phyloP scores from a whole-genome alignment of 2,329 filamentous ascomycete species.

The Neofusicoccum sp. region DNA sequence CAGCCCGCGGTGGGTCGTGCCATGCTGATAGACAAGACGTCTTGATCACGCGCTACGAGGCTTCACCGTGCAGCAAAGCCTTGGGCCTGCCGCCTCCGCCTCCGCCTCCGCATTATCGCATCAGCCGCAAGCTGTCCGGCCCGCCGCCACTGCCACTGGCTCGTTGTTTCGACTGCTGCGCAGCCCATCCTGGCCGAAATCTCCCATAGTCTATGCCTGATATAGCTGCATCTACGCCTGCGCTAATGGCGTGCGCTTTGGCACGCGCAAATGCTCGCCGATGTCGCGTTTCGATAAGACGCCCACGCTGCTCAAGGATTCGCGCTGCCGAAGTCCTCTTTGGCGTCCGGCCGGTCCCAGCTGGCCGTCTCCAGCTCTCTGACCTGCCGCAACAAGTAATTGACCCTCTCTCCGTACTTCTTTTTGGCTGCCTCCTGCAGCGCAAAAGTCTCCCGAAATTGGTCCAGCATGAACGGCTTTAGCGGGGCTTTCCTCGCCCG shows the following conservation, averaged over 20 bases:
- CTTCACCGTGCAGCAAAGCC: conserved; percentile 3
- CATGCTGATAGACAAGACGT: conserved; percentile 8
- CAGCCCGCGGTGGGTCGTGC: conserved; percentile 5
- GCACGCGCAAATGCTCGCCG: neutral
- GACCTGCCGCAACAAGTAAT: conserved; percentile 58
- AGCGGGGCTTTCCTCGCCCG: conserved; percentile 57
- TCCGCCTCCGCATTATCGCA: neutral
- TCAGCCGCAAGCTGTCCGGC: neutral
- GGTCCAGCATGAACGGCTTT: conserved; percentile 59
- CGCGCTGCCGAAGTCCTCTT: conserved; percentile 60
- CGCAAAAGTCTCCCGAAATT: conserved; percentile 59
- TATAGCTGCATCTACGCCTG: neutral
- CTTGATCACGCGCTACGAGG: conserved; percentile 15
- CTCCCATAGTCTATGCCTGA: conserved; percentile 11
- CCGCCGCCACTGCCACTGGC: neutral
- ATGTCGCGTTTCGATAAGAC: conserved; percentile 1
- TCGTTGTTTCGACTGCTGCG: conserved; percentile 2
- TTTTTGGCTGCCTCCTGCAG: conserved; percentile 60
- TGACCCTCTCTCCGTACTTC: conserved; percentile 54
- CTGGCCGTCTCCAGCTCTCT: conserved; percentile 65
- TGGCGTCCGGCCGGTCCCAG: conserved; percentile 70
- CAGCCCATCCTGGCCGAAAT: neutral
- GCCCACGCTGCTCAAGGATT: neutral
- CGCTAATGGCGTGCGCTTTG: neutral
- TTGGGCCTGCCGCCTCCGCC: neutral